Percentiles rank a stretch among this genome's conserved stretches.
phyloP scores from a whole-genome alignment of 257 asterid species.

The Nicotiana tabacum region DNA sequence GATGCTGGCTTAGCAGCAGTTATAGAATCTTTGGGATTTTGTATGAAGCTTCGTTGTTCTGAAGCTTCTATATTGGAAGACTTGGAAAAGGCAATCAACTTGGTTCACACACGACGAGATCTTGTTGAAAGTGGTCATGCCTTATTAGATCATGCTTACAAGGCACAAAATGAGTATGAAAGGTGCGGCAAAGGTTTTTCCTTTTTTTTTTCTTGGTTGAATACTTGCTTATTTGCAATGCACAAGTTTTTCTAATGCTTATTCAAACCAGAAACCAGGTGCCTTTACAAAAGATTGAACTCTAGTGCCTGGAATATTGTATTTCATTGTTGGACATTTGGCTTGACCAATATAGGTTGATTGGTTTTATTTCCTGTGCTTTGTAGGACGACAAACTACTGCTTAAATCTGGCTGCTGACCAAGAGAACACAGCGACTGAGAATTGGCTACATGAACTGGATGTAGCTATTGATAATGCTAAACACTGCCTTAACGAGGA shows the following conservation, averaged over 20 bases:
- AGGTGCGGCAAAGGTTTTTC: conserved; percentile 44
- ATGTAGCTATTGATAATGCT: conserved; percentile 65
- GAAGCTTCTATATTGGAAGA: conserved; percentile 94
- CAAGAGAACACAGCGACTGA: conserved; percentile 80
- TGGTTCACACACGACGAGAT: conserved; percentile 84
- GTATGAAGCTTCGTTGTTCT: conserved; percentile 93
- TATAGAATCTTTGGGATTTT: conserved; percentile 88
- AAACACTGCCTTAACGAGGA: conserved; percentile 74
- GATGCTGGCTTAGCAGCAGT: conserved; percentile 94
- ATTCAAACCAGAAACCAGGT: not conserved
- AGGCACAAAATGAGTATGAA: conserved; percentile 86
- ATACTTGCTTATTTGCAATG: conserved; percentile 9
- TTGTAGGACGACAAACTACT: conserved; percentile 87
- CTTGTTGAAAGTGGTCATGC: conserved; percentile 95
- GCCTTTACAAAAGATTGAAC: not conserved
- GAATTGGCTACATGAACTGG: conserved; percentile 85
- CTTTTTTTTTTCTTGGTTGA: not conserved
- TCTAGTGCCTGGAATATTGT: not conserved
- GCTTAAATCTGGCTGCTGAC: conserved; percentile 79
- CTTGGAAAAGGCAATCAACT: conserved; percentile 79
- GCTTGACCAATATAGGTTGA: conserved; percentile 9
- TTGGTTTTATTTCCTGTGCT: conserved; percentile 13
- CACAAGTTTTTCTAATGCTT: not conserved
- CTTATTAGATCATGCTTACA: conserved; percentile 85
- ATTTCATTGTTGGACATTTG: not conserved